Evolutionary conservation across 2,329 filamentous ascomycete genomes (phyloP).

Genomic region (Xylariaceae sp.): DNA sequence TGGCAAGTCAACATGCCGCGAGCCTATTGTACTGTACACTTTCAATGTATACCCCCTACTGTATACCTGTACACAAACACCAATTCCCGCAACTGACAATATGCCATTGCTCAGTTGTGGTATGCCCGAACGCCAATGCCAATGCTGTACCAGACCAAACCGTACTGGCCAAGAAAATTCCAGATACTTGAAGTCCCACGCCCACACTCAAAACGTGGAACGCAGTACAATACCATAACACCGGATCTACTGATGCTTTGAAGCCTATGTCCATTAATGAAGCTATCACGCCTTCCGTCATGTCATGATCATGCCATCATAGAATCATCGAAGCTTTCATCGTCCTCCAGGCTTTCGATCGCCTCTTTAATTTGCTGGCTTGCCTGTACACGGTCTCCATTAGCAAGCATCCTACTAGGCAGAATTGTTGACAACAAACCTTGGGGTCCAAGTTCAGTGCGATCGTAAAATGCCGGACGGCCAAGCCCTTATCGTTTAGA

Average conservation of each 20-base stretch:
- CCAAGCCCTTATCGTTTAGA: constrained; percentile 67
- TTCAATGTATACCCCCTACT: constrained; percentile 16
- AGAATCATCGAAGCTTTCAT: constrained; percentile 65
- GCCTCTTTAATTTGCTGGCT: constrained; percentile 93
- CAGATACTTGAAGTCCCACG: constrained; percentile 2
- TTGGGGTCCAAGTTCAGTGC: constrained; percentile 95
- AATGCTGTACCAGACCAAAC: constrained; percentile 20
- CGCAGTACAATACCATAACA: constrained; percentile 4
- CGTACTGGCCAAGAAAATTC: constrained; percentile 14
- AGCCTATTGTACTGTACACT: constrained; percentile 14
- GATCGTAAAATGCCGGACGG: constrained; percentile 92
- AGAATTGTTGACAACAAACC: constrained; percentile 46
- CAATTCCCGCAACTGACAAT: constrained; percentile 12
- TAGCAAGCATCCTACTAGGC: constrained; percentile 15
- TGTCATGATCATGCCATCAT: constrained; percentile 50
- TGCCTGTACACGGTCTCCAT: constrained; percentile 51
- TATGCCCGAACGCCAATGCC: constrained; percentile 25
- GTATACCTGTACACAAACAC: constrained; percentile 24
- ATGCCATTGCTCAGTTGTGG: constrained; percentile 12
- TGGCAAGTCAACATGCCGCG: too few species aligned
- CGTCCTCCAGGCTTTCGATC: constrained; percentile 86
- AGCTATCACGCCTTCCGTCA: constrained; percentile 3
- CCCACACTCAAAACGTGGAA: constrained; percentile 1
- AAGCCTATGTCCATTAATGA: background rate
- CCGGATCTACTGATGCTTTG: constrained; percentile 7